phyloP scores from a whole-genome alignment of 2,329 filamentous ascomycete genomes.

The Aspergillus tanneri region DNA sequence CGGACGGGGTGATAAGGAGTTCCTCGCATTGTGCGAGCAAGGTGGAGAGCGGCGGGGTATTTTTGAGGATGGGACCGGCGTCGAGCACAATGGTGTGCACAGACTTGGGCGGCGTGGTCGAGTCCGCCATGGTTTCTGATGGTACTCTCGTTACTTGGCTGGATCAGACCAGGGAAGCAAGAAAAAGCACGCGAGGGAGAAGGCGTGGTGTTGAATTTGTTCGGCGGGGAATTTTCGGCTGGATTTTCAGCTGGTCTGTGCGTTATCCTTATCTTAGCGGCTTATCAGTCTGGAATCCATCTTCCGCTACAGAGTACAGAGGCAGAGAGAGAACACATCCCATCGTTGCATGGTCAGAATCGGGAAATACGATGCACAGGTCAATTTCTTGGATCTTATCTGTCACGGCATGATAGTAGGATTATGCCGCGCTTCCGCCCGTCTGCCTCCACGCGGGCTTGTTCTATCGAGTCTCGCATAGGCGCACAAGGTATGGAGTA shows the following conservation, averaged over 20 bases:
- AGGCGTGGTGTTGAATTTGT: neutral
- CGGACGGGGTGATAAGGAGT: constrained; percentile 79
- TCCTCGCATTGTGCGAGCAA: constrained; percentile 73
- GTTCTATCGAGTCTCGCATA: neutral
- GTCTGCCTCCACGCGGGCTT: neutral
- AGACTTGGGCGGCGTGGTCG: constrained; percentile 53
- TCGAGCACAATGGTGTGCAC: constrained; percentile 85
- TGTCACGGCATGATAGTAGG: neutral
- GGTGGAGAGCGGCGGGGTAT: constrained; percentile 80
- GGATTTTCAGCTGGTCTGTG: constrained; percentile 40
- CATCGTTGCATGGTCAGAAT: neutral
- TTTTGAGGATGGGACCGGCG: constrained; percentile 89
- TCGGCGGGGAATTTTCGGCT: constrained; percentile 14
- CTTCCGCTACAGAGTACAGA: neutral
- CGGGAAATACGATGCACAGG: too few species aligned
- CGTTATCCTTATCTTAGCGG: constrained; percentile 42
- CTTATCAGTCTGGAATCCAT: constrained; percentile 5
- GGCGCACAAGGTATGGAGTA: too few species aligned
- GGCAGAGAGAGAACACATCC: neutral
- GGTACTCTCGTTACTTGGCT: neutral
- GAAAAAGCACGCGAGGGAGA: neutral
- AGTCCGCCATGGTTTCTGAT: constrained; percentile 24
- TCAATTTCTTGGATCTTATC: neutral
- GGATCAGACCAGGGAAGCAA: neutral
- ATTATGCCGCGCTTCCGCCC: neutral